Percentiles rank a stretch among this genome's conserved stretches.
Evolutionary conservation across 441 rosid species (phyloP).

Genomic region (Jatropha multifida): DNA sequence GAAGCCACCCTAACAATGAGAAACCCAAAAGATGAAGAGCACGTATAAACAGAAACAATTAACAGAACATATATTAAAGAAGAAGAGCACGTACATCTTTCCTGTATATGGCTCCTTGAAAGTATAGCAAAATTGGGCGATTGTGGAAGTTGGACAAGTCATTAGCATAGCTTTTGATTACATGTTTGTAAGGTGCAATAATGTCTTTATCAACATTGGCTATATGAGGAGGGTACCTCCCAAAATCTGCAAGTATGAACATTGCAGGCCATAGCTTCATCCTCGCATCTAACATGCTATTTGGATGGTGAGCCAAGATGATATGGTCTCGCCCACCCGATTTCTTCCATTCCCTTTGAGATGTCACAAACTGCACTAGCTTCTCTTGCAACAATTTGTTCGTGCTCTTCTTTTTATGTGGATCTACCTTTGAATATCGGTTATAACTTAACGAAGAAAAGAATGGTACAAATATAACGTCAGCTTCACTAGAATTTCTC

Average conservation of each 20-base stretch:
- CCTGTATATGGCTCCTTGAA: conserved; percentile 94
- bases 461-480: conserved; percentile 79
- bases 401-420: conserved; percentile 57
- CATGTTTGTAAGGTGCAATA: conserved; percentile 88
- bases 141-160: conserved; percentile 63
- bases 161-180: conserved; percentile 51
- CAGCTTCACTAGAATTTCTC: conserved; percentile 74
- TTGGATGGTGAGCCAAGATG: conserved; percentile 89
- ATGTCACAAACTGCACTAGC: conserved; percentile 53
- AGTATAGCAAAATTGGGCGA: conserved; percentile 73
- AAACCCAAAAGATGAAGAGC: conserved; percentile 11
- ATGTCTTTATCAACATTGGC: conserved; percentile 87
- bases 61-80: conserved; percentile 6
- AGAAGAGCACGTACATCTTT: conserved; percentile 73
- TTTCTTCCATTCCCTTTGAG: conserved; percentile 73
- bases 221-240: conserved; percentile 81
- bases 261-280: conserved; percentile 71
- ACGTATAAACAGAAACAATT: conserved; percentile 3
- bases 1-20: conserved; percentile 66
- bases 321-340: conserved; percentile 80
- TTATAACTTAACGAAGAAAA: conserved; percentile 86
- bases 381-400: conserved; percentile 68
- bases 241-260: conserved; percentile 84
- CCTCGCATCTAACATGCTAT: conserved; percentile 78
- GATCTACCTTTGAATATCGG: conserved; percentile 59